Conservation (phyloP, 108 stramenopile genomes). For the Nannochloropsis granulata region DNA sequence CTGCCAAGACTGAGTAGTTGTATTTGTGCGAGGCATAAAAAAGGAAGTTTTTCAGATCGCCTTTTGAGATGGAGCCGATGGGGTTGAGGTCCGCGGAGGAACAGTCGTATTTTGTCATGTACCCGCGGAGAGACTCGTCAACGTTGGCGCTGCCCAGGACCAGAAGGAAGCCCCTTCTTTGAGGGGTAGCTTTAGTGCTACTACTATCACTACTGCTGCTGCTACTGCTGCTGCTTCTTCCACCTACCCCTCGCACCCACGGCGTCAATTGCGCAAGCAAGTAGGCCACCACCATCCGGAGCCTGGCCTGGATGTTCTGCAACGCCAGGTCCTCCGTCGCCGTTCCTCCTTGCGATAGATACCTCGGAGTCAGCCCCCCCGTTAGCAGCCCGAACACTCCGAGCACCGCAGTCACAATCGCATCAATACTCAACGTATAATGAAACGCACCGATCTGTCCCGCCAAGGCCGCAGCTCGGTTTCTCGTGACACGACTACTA, state of each 20-base stretch:
- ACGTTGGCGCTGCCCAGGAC: conserved; percentile 96
- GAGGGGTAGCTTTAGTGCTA: background rate
- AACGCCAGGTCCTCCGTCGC: conserved; percentile 83
- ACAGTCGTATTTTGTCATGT: conserved; percentile 99
- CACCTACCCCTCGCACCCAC: conserved; percentile 67
- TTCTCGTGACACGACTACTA: conserved; percentile 57
- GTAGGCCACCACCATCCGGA: conserved; percentile 94
- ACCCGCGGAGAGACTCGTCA: conserved; percentile 93
- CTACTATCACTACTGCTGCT: background rate
- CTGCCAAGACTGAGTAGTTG: conserved; percentile 45
- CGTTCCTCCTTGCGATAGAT: conserved; percentile 59
- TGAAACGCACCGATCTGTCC: conserved; percentile 79
- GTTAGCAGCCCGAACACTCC: conserved; percentile 53
- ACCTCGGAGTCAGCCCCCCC: conserved; percentile 62
- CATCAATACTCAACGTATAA: conserved; percentile 68
- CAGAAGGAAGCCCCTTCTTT: conserved; percentile 60
- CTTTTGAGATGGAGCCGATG: conserved; percentile 87
- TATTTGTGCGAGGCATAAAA: conserved; percentile 49
- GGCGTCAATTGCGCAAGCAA: conserved; percentile 89
- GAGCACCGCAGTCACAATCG: conserved; percentile 65
- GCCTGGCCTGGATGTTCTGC: conserved; percentile 95
- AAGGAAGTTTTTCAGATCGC: conserved; percentile 47
- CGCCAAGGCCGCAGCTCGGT: conserved; percentile 63
- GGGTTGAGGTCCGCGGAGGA: conserved; percentile 94
- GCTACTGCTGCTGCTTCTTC: background rate